A percentile compares a stretch with the other conserved stretches of the same genome.
phyloP scores from a whole-genome alignment of 2,329 filamentous ascomycete species.

The Sphaerulina populicola region DNA sequence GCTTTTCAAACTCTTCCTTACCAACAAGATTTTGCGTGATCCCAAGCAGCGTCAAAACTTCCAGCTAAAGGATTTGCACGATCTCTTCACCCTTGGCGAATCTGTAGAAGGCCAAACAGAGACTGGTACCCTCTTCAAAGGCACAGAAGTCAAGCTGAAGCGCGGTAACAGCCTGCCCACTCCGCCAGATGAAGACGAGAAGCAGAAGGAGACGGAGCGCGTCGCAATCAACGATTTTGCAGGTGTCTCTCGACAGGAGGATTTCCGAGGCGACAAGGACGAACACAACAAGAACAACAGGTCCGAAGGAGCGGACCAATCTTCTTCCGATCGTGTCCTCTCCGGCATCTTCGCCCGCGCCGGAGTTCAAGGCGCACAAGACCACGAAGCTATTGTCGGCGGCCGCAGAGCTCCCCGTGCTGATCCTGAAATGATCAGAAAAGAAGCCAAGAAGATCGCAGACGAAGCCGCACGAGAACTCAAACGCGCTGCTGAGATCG shows the following conservation, averaged over 20 bases:
- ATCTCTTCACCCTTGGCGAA: constrained; percentile 73
- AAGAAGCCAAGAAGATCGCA: constrained; percentile 72
- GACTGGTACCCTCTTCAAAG: constrained; percentile 76
- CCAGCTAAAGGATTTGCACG: constrained; percentile 79
- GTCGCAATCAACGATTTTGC: constrained; percentile 29
- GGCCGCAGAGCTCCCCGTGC: constrained; percentile 59
- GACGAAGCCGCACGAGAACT: constrained; percentile 69
- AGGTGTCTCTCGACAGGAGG: constrained; percentile 40
- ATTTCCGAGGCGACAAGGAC: constrained; percentile 32
- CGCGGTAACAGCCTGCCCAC: constrained; percentile 26
- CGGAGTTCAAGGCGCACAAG: constrained; percentile 79
- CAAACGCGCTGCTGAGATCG: constrained; percentile 62
- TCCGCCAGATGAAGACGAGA: constrained; percentile 25
- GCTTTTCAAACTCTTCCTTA: constrained; percentile 96
- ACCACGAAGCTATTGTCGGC: constrained; percentile 85
- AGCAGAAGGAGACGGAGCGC: constrained; percentile 10
- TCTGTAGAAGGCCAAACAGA: constrained; percentile 63
- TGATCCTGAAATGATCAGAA: constrained; percentile 68
- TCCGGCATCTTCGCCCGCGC: constrained; percentile 80
- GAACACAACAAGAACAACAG: constrained; percentile 22
- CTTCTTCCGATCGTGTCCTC: constrained; percentile 66
- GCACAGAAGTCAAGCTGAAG: constrained; percentile 67
- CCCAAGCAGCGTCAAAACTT: constrained; percentile 89
- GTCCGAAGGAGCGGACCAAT: constrained; percentile 10
- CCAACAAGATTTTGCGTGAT: constrained; percentile 90